A percentile compares a stretch with the other conserved stretches of the same genome.
These are phyloP conservation scores for Niveomyces coronatus DNA, from an alignment of 2,329 filamentous ascomycete species.

Conservation along the genomic window DNA sequence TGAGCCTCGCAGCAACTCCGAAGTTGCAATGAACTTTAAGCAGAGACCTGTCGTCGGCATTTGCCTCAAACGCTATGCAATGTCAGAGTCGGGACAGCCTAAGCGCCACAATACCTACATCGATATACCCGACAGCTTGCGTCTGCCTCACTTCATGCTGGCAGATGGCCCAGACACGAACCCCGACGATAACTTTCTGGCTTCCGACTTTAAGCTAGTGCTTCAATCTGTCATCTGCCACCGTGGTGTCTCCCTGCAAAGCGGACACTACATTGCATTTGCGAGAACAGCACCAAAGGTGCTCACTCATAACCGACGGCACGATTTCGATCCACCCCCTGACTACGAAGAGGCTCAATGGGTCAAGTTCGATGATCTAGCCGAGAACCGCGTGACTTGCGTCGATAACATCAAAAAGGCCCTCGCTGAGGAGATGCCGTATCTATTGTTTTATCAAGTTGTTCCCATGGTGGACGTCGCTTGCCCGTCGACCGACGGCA, in stretches of 20 bases:
- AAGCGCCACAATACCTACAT: conserved; percentile 70
- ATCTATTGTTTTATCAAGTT: conserved; percentile 91
- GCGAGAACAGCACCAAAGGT: conserved; percentile 61
- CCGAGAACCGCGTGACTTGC: conserved; percentile 56
- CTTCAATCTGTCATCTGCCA: conserved; percentile 91
- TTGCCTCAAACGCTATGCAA: conserved; percentile 77
- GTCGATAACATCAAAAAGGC: conserved; percentile 70
- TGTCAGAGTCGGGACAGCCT: conserved; percentile 58
- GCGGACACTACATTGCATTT: conserved; percentile 85
- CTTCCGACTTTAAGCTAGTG: conserved; percentile 86
- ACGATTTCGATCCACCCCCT: conserved; percentile 47
- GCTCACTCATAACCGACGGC: conserved; percentile 48
- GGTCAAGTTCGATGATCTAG: conserved; percentile 89
- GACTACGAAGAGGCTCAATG: conserved; percentile 66
- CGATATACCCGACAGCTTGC: conserved; percentile 74
- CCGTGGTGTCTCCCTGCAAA: conserved; percentile 72
- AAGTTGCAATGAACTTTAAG: conserved; percentile 83
- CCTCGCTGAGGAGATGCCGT: conserved; percentile 79
- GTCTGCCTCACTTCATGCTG: conserved; percentile 79
- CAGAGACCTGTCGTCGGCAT: conserved; percentile 81
- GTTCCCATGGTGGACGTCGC: conserved; percentile 69
- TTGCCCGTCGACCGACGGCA: conserved; percentile 35
- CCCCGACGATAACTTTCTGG: conserved; percentile 50
- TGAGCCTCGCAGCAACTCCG: conserved; percentile 54
- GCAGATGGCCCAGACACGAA: conserved; percentile 61